Evolutionary conservation across 2,329 filamentous ascomycete genomes (phyloP), one percentile per base, ranked within the genome.

Genomic region (Colletotrichum aenigma): DNA sequence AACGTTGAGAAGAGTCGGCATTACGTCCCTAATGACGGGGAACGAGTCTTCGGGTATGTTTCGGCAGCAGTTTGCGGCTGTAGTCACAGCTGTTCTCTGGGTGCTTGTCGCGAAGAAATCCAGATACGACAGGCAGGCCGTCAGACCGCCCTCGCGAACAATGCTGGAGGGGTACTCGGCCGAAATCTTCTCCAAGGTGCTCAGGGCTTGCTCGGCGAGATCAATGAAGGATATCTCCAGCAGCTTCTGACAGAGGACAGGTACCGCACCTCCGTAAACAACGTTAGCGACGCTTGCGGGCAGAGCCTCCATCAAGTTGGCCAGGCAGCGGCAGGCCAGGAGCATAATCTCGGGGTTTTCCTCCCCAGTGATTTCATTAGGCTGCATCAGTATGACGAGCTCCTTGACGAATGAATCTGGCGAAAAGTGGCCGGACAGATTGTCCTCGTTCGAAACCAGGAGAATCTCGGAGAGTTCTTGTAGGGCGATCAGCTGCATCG

Each of bases 71-170:
- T 99, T 99, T 71, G 97, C 97, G 12, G 97, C 97, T 15, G 96
- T 99, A 4, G 96, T 98, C 9, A 99, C 97, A 8, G 97, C 97
- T 16, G 96, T 98, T 78, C 97, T 92, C 85, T 99, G 97, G 3
- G 97, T 98, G 84, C 96, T 97, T 0, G 97, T 99, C 18, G 96
- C 94, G 81, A 99, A 99, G 86, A 99, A 99, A 83, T 99, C 97
- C 74, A 99, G 91, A 82, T 97, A 98, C 0, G 95, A 97, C 78
- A 99, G 87, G 81, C 97, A 99, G n/a, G 97, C 97, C 2, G 95
- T 98, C 77, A 99, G 88, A 13, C 97, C 97, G 65, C 97, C 97
- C 86, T 98, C 97, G 67, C 96, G 94, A 60, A 99, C 97, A 79
- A 99, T 99, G 71, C 95, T 96, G 6, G 94, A 93, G 2, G 97